Conservation (phyloP, 2,329 filamentous ascomycete species). For the Coleophoma eucalyptorum region DNA sequence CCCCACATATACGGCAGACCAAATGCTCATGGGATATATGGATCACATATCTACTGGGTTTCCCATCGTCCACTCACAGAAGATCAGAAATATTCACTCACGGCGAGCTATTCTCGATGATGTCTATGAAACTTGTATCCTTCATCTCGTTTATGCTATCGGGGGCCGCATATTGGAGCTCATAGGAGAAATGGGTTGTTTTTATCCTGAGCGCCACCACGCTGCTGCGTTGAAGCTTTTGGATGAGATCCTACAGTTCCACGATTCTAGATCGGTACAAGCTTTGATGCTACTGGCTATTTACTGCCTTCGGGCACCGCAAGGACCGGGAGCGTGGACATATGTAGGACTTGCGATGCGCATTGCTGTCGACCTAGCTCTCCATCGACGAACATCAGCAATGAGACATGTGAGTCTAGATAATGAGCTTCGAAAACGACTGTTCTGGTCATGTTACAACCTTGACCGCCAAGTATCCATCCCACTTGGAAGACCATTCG, state of each 20-base stretch:
- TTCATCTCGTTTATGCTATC: conserved; percentile 28
- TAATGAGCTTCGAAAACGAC: conserved; percentile 24
- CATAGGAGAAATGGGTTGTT: conserved; percentile 23
- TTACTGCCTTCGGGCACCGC: conserved; percentile 28
- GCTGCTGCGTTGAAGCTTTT: conserved; percentile 26
- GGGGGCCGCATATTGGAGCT: conserved; percentile 26
- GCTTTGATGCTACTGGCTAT: conserved; percentile 29
- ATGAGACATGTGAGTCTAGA: conserved; percentile 6
- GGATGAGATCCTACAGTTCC: conserved; percentile 28
- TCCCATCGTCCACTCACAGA: conserved; percentile 19
- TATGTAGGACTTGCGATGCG: conserved; percentile 23
- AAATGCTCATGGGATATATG: conserved; percentile 20
- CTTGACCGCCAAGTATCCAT: conserved; percentile 30
- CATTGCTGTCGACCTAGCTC: conserved; percentile 17
- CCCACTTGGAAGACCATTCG: conserved; percentile 29
- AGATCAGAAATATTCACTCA: conserved; percentile 18
- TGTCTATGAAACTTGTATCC: conserved; percentile 10
- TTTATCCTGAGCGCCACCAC: conserved; percentile 26
- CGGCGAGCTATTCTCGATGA: conserved; percentile 13
- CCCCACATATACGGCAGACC: conserved; percentile 17
- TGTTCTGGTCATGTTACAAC: conserved; percentile 32
- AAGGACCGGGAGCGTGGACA: conserved; percentile 31
- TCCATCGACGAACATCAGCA: conserved; percentile 1
- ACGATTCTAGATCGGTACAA: conserved; percentile 29
- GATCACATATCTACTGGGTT: conserved; percentile 22